These are phyloP conservation scores for Hemileccinum impolitum DNA, from an alignment of 768 basidiomycete species.

Conservation along the genomic window DNA sequence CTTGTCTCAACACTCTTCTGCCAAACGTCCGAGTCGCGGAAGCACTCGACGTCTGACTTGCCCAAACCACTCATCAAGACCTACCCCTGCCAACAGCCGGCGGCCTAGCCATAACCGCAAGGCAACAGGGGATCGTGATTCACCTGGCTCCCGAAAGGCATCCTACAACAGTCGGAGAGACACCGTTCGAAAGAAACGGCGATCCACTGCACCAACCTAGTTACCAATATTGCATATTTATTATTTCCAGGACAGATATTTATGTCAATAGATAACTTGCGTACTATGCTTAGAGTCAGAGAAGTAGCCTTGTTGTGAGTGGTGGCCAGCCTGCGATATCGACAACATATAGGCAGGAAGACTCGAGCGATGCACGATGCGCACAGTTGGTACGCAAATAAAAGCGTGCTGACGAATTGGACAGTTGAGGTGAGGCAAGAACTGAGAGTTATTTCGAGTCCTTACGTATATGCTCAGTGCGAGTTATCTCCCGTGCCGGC, in stretches of 20 bases:
- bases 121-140: slow-evolving; percentile 2
- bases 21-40: slow-evolving; percentile 6
- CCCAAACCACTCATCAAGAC: slow-evolving; percentile 15
- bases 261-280: slow-evolving; percentile 15
- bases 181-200: slow-evolving; percentile 10
- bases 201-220: background rate
- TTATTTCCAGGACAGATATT: slow-evolving; percentile 15
- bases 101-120: slow-evolving; percentile 18
- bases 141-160: slow-evolving; percentile 18
- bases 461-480: slow-evolving; percentile 18
- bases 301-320: background rate
- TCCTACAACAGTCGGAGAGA: slow-evolving; percentile 14
- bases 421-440: background rate
- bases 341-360: background rate
- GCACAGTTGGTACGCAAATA: background rate
- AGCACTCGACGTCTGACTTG: slow-evolving; percentile 12
- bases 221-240: slow-evolving; percentile 15
- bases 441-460: background rate
- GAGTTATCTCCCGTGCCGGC: slow-evolving; percentile 17
- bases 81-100: slow-evolving; percentile 13
- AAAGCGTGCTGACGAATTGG: slow-evolving; percentile 4
- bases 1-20: slow-evolving; percentile 5
- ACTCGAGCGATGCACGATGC: background rate
- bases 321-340: background rate
- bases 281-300: background rate